Conservation (phyloP, 2,329 filamentous ascomycete genomes). For the Colletotrichum salicis region DNA sequence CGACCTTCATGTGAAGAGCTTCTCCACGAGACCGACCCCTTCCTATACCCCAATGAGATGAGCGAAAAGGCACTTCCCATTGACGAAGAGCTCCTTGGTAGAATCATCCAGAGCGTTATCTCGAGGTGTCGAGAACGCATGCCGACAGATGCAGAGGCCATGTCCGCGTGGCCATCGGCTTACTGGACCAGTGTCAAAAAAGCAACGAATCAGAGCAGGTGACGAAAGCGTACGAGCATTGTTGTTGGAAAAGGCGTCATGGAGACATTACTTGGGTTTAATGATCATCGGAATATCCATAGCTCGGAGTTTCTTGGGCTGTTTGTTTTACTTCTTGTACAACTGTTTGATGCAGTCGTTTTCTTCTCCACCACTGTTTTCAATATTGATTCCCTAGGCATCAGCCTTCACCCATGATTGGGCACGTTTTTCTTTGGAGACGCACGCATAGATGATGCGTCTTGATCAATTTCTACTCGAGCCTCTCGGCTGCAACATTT, state of each 20-base stretch:
- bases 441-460: constrained; percentile 1
- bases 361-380: constrained; percentile 22
- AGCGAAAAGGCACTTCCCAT: constrained; percentile 67
- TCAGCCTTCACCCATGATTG: background rate
- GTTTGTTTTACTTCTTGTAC: constrained; percentile 23
- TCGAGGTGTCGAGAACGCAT: constrained; percentile 67
- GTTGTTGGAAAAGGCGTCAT: constrained; percentile 32
- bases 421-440: background rate
- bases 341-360: constrained; percentile 15
- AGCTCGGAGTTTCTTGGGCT: constrained; percentile 34
- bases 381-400: constrained; percentile 16
- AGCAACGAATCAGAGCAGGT: constrained; percentile 49
- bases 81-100: constrained; percentile 69
- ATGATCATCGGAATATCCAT: constrained; percentile 34
- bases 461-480: constrained; percentile 7
- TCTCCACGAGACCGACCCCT: constrained; percentile 67
- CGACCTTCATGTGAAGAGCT: constrained; percentile 73
- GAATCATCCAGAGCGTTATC: constrained; percentile 72
- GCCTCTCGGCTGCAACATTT: background rate
- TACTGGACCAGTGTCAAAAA: constrained; percentile 71
- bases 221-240: constrained; percentile 18
- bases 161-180: constrained; percentile 67
- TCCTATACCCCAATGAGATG: constrained; percentile 71
- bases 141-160: constrained; percentile 67
- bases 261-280: constrained; percentile 26